Conservation (phyloP, 2,329 filamentous ascomycete species). For the Leptographium radiaticola region DNA sequence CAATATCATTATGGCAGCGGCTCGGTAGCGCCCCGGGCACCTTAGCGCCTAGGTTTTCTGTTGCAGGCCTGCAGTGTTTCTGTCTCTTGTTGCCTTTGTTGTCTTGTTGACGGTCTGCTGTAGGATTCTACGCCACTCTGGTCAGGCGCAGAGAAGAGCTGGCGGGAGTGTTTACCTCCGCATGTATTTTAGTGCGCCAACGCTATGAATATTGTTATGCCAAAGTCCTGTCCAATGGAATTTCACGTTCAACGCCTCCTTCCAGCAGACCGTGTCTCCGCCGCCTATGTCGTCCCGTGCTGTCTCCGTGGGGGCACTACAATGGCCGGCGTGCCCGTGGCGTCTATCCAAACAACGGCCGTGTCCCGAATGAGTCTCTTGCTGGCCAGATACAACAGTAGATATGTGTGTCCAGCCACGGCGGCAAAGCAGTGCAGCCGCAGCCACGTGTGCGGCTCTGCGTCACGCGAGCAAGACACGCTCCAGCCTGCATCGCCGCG, state of each 20-base stretch:
- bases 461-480: slow-evolving; percentile 40
- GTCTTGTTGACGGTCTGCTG: not conserved
- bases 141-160: too few relatives aligned
- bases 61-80: too few relatives aligned
- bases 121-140: too few relatives aligned
- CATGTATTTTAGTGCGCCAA: too few relatives aligned
- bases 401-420: slow-evolving; percentile 57
- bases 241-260: not conserved
- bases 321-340: slow-evolving; percentile 38
- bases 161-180: too few relatives aligned
- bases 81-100: not conserved
- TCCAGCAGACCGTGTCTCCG: not conserved
- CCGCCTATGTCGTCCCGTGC: not conserved
- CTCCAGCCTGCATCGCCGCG: slow-evolving; percentile 54
- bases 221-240: not conserved
- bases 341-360: slow-evolving; percentile 54
- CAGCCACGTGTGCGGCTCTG: slow-evolving; percentile 30
- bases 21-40: too few relatives aligned
- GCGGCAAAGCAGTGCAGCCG: slow-evolving; percentile 70
- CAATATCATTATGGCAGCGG: too few relatives aligned
- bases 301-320: slow-evolving; percentile 20
- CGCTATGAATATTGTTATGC: not conserved
- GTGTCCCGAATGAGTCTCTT: slow-evolving; percentile 44
- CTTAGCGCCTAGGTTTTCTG: too few relatives aligned
- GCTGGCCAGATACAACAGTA: slow-evolving; percentile 62